Base-by-base conservation (phyloP, 768 basidiomycete genomes). In the Cystofilobasidium capitatum region DNA sequence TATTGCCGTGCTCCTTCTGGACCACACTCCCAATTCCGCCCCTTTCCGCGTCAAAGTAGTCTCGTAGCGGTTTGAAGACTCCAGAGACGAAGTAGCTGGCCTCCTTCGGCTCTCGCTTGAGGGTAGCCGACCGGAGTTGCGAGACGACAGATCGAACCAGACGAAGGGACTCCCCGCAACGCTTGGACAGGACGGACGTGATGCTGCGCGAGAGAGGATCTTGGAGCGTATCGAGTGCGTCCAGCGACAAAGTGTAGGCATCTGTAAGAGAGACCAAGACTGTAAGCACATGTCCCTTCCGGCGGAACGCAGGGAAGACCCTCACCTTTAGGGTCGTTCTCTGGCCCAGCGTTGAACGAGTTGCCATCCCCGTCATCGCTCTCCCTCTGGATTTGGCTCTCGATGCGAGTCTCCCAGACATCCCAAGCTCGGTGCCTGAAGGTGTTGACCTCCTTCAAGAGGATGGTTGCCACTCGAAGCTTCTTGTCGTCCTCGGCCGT, bases 121-220 rank as follows among this genome's bases (percentile, higher is more conserved):
- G 84, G 61, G 87, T 83, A 85, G 86, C 86, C 20, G 89, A 89
- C 62, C 93, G 83, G 72, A 93, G 89, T 72, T 97, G 92, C 0
- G 88, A 86, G 1, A 91, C 90, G 73, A 97, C 88, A 0, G 88
- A 87, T 58, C 89, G 83, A 66, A 97, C 88, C 17, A 88, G 85
- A 36, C 86, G 83, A 51, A 98, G 82, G 10, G 86, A 84, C 71
- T 96, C 93, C 69, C 85, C 87, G 71, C 88, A 91, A n/a, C 90
- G 84, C 69, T 83, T 83, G 22, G 84, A 84, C 33, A 98, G 79
- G 62, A 94, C 85, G 14, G 79, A 74, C 31, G 88, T 76, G 64
- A 94, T 83, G 75, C 80, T 7, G 85, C 82, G 66, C 88, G 76
- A 3, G 83, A 79, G 17, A 82, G 79, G n/a, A 85, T 78, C 31